Evolutionary conservation across 2,329 filamentous ascomycete genomes (phyloP), one percentile per base, ranked within the genome.

Genomic region (Monosporascus sp.): DNA sequence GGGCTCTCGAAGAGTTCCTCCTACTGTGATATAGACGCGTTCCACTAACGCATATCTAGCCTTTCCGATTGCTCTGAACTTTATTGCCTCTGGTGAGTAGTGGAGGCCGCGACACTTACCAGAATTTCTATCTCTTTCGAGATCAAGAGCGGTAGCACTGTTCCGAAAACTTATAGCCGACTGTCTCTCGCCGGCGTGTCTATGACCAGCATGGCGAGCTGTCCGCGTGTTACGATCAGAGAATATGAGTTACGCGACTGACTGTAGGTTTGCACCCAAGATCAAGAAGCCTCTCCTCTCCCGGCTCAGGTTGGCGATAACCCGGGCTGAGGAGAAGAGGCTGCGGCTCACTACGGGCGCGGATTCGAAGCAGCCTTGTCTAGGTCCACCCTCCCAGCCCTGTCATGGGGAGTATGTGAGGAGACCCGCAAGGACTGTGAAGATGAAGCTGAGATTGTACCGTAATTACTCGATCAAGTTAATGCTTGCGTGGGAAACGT

Each of bases 401-500:
- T 37, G 31, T 57, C 45, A 31, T 19, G 6, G 35, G 53, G 44
- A 27, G 49, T 31, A 35, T 49, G 58, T 54, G 57, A 56, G 73
- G 72, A 77, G 74, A 78, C 72, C 68, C 56, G 47, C 51, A 53
- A 58, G 53, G 52, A 60, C 64, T 70, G 75, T 60, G 65, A 69
- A 73, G 67, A 82, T 76, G 82, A 91, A 83, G 89, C 89, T 93
- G 89, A 94, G 89, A 93, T 87, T 86, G 87, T 84, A 94, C 89
- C 89, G 89, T 92, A 78, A 88, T 80, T 86, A 93, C 89, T 93
- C 89, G 89, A 94, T 89, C 89, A 94, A 94, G 89, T 89, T 93
- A 94, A 93, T 91, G 87, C 89, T 94, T 94, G 89, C 89, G 89
- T 93, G 89, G 86, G 89, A 88, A 93, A 92, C 81, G 89, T 93